phyloP scores from a whole-genome alignment of 2,329 filamentous ascomycete genomes.

The Fusarium cyanostomum region DNA sequence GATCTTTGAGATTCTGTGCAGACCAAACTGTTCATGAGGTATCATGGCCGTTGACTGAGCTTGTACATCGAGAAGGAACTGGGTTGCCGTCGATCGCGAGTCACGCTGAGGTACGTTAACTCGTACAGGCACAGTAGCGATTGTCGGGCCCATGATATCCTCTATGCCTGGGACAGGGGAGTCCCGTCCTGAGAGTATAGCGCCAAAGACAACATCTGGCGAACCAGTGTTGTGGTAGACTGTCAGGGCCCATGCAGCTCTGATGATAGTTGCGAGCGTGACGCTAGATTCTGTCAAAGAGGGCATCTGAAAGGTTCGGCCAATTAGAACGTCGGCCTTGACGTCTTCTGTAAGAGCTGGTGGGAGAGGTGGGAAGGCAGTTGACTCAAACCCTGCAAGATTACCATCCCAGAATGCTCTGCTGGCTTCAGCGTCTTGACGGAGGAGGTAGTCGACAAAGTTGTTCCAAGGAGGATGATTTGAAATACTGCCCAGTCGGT shows the following conservation, averaged over 20 bases:
- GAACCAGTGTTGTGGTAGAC: slow-evolving; percentile 13
- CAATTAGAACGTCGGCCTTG: background rate
- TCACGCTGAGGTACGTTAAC: slow-evolving; percentile 17
- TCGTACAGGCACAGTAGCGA: slow-evolving; percentile 42
- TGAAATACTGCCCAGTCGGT: background rate
- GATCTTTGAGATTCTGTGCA: slow-evolving; percentile 18
- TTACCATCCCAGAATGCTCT: background rate
- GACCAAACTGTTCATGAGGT: slow-evolving; percentile 22
- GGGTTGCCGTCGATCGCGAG: background rate
- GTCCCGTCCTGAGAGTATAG: slow-evolving; percentile 38
- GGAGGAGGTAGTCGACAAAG: slow-evolving; percentile 5
- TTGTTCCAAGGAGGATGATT: background rate
- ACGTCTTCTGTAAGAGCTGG: background rate
- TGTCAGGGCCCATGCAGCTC: slow-evolving; percentile 18
- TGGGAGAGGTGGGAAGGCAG: slow-evolving; percentile 2
- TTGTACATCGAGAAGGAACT: slow-evolving; percentile 54
- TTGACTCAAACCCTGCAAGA: background rate
- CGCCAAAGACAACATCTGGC: slow-evolving; percentile 45
- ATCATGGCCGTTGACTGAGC: slow-evolving; percentile 21
- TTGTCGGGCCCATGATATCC: slow-evolving; percentile 39
- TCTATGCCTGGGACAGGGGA: slow-evolving; percentile 38
- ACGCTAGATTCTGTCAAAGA: background rate
- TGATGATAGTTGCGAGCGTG: slow-evolving; percentile 15
- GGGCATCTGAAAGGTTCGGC: slow-evolving; percentile 3
- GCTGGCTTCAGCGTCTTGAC: background rate